Percentiles rank a stretch among this genome's conserved stretches.
Evolutionary conservation across 2,329 filamentous ascomycete genomes (phyloP).

Genomic region (Elsinoe batatas): DNA sequence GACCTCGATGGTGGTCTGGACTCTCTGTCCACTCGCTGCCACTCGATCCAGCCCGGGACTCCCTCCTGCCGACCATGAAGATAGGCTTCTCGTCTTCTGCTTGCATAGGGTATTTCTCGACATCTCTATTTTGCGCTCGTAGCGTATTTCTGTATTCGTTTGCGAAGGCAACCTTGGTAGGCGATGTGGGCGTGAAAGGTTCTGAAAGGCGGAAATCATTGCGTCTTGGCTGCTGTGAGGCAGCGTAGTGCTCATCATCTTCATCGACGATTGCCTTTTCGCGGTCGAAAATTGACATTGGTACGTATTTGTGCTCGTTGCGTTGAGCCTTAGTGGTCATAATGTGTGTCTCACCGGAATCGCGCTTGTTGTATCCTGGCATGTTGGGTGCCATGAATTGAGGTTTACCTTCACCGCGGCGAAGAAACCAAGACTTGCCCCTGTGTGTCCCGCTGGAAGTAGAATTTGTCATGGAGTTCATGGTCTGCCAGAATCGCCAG

Average conservation of each 20-base stretch:
- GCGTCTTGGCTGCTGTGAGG: not conserved
- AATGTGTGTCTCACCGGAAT: not conserved
- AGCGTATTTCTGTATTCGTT: not conserved
- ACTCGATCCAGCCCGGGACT: not conserved
- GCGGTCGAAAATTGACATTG: not conserved
- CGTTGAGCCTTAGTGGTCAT: not conserved
- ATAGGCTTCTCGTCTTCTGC: not conserved
- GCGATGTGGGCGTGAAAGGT: not conserved
- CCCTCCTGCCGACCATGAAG: not conserved
- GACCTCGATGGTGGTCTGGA: not conserved
- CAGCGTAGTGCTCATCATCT: not conserved
- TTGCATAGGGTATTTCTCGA: not conserved
- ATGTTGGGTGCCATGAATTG: not conserved
- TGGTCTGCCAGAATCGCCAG: conserved; percentile 8
- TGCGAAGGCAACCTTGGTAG: not conserved
- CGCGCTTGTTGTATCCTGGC: not conserved
- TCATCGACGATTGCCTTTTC: not conserved
- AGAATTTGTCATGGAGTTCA: not conserved
- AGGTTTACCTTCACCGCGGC: not conserved
- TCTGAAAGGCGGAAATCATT: not conserved
- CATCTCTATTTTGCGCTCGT: not conserved
- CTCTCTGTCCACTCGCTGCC: not conserved
- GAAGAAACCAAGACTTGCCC: not conserved
- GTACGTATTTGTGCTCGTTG: not conserved
- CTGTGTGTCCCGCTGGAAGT: not conserved